Evolutionary conservation across 331 rosid genomes (phyloP).

Genomic region (Acacia pycnantha): DNA sequence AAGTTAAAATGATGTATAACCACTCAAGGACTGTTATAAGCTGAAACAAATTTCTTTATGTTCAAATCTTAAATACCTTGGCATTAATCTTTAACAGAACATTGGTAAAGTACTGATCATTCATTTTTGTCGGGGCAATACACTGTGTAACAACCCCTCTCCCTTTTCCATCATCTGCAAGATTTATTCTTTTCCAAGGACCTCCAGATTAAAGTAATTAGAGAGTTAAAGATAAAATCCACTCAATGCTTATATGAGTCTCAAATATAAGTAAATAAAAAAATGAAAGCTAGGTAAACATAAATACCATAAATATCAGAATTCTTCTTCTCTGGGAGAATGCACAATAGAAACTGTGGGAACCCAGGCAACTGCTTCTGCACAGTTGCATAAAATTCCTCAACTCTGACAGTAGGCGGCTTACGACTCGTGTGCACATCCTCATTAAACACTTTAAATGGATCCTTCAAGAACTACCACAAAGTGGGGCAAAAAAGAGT

Average conservation of each 20-base stretch:
- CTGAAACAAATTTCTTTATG: not conserved
- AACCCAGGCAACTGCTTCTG: not conserved
- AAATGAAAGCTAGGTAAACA: not conserved
- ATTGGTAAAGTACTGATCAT: slow-evolving; percentile 40
- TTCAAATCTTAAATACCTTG: slow-evolving; percentile 31
- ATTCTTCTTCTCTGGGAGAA: slow-evolving; percentile 42
- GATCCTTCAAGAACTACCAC: slow-evolving; percentile 6
- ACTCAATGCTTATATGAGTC: not conserved
- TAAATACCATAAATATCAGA: slow-evolving; percentile 41
- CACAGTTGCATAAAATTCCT: not conserved
- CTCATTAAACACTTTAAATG: slow-evolving; percentile 15
- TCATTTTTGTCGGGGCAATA: slow-evolving; percentile 33
- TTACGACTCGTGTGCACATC: not conserved
- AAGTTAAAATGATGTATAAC: not conserved
- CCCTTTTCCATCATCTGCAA: not conserved
- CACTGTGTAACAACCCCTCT: slow-evolving; percentile 39
- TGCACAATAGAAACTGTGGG: slow-evolving; percentile 35
- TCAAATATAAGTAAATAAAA: not conserved
- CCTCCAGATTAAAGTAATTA: slow-evolving; percentile 2
- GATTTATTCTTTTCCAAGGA: slow-evolving; percentile 45
- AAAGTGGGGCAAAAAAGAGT: not conserved
- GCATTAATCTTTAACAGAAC: slow-evolving; percentile 43
- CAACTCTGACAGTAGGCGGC: slow-evolving; percentile 28
- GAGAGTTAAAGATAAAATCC: not conserved
- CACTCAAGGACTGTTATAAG: not conserved